Base-by-base conservation (phyloP, 106 monocot genomes). In the Apostasia ramifera region DNA sequence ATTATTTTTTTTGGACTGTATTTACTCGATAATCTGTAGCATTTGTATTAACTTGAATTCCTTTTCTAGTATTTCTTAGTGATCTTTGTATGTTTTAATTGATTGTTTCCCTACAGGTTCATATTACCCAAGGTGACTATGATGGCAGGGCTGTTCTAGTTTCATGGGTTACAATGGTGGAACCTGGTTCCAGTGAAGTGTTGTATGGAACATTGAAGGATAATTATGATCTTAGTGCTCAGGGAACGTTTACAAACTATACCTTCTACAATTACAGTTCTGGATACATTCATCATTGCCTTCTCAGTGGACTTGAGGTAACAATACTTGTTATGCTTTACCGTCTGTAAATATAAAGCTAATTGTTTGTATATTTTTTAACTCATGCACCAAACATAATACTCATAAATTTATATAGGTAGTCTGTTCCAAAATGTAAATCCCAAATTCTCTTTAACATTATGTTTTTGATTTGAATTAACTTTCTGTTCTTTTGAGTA, bases 71-170 rank as follows among this genome's bases (percentile, higher is more conserved):
- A 48, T 46, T 47, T 62, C 44, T 62, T 62, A 44, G n/a, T 44
- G 62, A 62, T 43, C n/a, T 44, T n/a, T 62, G 38, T 4, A 12
- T 44, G 9, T 13, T 62, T 11, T 13, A 62, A 62, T 44, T n/a
- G 44, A 62, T 62, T 1, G 12, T 45, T 11, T 65, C 48, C 48
- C 37, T 72, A 55, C 66, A 98, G 97, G 97, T 98, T 12, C 97
- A 92, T 77, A 83, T 98, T 10, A 98, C 92, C 52, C 93, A 93
- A 83, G 97, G 97, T 67, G 97, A 98, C 74, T 90, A 92, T 83
- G 92, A 98, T 76, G 97, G 97, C 69, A 98, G 82, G 66, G 87
- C 97, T 73, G 92, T 87, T 53, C 87, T 98, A 64, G 71, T 98
- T 40, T 98, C 97, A 57, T 98, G 97, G 97, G 92, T 92, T 42